These are phyloP conservation scores for Phytophthora pini DNA, from an alignment of 352 stramenopile species.

Conservation along the genomic window DNA sequence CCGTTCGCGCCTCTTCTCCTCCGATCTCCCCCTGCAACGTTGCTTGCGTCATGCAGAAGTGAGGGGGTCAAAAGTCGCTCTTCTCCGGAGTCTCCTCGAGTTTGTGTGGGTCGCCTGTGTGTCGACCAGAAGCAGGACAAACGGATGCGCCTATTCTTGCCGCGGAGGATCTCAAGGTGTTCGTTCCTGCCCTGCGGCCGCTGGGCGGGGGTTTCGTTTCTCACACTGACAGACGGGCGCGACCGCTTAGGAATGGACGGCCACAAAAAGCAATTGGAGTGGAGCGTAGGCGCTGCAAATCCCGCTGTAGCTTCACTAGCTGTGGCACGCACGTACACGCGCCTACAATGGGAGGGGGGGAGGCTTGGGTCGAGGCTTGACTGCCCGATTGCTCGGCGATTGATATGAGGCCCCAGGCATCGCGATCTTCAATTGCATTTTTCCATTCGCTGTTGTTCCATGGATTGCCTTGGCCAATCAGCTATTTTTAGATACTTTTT, in stretches of 20 bases:
- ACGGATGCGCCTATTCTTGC: constrained; percentile 15
- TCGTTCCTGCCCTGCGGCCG: constrained; percentile 11
- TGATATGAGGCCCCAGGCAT: constrained; percentile 13
- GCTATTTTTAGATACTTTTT: constrained; percentile 9
- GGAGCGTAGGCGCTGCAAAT: constrained; percentile 21
- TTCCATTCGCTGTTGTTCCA: constrained; percentile 24
- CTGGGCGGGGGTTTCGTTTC: constrained; percentile 35
- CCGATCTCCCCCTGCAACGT: constrained; percentile 18
- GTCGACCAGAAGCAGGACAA: constrained; percentile 8
- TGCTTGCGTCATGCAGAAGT: constrained; percentile 42
- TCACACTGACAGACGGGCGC: constrained; percentile 21
- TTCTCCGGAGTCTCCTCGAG: constrained; percentile 1
- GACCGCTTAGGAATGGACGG: constrained; percentile 27
- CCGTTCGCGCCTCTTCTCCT: constrained; percentile 14
- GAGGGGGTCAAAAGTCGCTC: background rate
- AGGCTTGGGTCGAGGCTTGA: no score
- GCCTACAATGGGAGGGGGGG: background rate
- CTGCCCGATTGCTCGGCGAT: background rate
- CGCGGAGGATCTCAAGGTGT: constrained; percentile 33
- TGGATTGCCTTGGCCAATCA: constrained; percentile 29
- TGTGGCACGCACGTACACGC: background rate
- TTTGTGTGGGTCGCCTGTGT: background rate
- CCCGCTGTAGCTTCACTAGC: background rate
- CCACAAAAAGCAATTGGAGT: background rate
- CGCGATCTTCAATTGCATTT: constrained; percentile 38